Conservation (phyloP, 495 filamentous ascomycete genomes). For the Immersiella caudata region DNA sequence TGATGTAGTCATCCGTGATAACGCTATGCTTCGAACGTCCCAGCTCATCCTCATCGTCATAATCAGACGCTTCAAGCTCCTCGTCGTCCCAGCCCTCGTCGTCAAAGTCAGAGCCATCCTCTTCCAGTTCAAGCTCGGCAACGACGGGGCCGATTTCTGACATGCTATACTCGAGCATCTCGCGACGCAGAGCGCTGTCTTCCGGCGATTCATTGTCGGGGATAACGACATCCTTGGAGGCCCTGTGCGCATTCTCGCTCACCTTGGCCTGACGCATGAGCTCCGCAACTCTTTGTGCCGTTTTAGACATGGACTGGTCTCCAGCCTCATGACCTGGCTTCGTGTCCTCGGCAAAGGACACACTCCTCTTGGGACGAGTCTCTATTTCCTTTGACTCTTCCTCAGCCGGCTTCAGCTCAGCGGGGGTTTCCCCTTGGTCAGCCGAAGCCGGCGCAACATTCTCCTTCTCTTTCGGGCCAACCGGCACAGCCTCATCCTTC, state of each 20-base stretch:
- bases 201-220: constrained; percentile 72
- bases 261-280: constrained; percentile 53
- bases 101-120: constrained; percentile 61
- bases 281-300: constrained; percentile 49
- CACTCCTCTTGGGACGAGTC: constrained; percentile 35
- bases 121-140: constrained; percentile 87
- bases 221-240: constrained; percentile 48
- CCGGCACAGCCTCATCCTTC: not conserved
- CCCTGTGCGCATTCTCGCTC: constrained; percentile 43
- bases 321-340: constrained; percentile 47
- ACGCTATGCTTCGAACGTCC: constrained; percentile 67
- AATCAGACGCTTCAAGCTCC: constrained; percentile 54
- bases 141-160: constrained; percentile 85
- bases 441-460: not conserved
- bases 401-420: not conserved
- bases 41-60: constrained; percentile 59
- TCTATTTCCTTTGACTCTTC: not conserved
- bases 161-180: constrained; percentile 92
- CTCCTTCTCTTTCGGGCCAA: not conserved
- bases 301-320: constrained; percentile 37
- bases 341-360: constrained; percentile 59
- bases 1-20: constrained; percentile 70
- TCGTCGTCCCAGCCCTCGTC: constrained; percentile 58
- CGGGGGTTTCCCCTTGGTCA: not conserved
- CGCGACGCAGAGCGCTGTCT: constrained; percentile 75